Conservation (phyloP, 2,329 filamentous ascomycete species). For the Lachnellula cervina region DNA sequence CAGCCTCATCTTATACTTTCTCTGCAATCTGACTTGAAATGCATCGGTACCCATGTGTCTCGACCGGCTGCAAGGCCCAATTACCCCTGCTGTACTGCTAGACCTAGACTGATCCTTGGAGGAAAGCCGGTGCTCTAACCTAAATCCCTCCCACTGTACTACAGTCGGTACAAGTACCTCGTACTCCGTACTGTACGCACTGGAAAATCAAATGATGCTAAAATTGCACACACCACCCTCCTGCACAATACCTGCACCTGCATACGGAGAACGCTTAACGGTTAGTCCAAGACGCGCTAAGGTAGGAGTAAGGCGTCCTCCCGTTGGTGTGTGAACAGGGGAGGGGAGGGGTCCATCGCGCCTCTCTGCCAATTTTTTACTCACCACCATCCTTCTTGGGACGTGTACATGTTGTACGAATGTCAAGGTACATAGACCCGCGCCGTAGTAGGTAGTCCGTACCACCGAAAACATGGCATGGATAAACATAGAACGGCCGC, state of each 20-base stretch:
- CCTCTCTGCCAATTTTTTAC: background rate
- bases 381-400: background rate
- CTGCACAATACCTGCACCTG: background rate
- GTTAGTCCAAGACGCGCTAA: background rate
- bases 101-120: background rate
- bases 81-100: background rate
- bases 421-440: no score
- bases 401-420: no score
- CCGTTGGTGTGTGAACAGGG: background rate
- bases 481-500: no score
- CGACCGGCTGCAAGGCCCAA: background rate
- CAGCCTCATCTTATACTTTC: background rate
- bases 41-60: background rate
- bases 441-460: no score
- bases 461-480: no score
- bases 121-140: slow-evolving; percentile 1
- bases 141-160: no score
- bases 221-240: slow-evolving; percentile 7
- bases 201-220: slow-evolving; percentile 6
- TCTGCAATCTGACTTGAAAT: background rate
- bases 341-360: background rate
- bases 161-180: no score
- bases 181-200: background rate
- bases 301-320: background rate
- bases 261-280: background rate